Percentiles rank a stretch among this genome's conserved stretches.
Conservation (phyloP, 208 protist species). For the Leishmania amazonensis region DNA sequence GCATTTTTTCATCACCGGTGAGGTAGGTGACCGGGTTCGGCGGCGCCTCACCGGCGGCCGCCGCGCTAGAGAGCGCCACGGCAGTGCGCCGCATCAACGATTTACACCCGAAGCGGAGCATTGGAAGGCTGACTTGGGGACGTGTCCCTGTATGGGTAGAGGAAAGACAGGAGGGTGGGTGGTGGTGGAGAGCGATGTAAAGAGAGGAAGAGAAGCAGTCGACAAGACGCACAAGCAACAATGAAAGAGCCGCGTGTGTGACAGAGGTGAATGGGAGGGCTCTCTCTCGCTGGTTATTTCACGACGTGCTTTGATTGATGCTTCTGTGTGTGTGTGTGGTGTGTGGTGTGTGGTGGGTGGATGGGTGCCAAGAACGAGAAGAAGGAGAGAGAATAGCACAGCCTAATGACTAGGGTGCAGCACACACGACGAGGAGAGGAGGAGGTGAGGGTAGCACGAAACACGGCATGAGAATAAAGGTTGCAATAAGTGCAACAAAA, state of each 20-base stretch:
- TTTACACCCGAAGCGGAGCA: conserved; percentile 41
- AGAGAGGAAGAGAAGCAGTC: neutral
- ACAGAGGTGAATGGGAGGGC: neutral
- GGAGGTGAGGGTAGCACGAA: no score
- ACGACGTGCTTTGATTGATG: neutral
- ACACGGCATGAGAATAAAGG: no score
- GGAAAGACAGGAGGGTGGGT: neutral
- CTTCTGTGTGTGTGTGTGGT: neutral
- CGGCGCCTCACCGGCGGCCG: conserved; percentile 11
- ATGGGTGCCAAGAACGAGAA: neutral
- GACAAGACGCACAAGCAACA: neutral
- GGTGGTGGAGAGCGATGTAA: no score
- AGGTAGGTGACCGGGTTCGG: conserved; percentile 46
- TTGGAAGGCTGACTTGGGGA: conserved; percentile 5
- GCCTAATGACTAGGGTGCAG: neutral
- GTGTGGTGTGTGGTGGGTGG: neutral
- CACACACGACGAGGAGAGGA: neutral
- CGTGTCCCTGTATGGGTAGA: neutral
- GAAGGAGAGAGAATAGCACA: neutral
- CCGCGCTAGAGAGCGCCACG: conserved; percentile 20
- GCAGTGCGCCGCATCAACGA: conserved; percentile 45
- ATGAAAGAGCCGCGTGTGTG: neutral
- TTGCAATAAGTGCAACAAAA: neutral
- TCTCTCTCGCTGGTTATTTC: neutral
- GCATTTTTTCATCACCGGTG: conserved; percentile 73